Conservation (phyloP, 177 flowering plant genomes). For the Telopea speciosissima region DNA sequence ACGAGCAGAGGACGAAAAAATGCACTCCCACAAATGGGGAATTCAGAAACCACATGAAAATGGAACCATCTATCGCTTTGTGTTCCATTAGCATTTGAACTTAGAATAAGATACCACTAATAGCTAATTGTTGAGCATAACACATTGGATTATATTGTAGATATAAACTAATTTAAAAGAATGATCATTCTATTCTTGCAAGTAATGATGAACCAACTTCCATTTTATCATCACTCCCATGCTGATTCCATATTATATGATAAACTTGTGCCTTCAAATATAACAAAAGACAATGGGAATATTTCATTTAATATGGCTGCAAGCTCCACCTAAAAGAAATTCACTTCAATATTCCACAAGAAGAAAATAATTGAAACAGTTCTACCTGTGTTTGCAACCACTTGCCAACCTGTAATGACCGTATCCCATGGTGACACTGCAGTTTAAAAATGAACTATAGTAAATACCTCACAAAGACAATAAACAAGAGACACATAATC, state of each 20-base stretch:
- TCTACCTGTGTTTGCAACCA: conserved; percentile 89
- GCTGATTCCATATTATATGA: background rate
- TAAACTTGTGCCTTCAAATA: background rate
- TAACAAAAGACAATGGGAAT: background rate
- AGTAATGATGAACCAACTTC: background rate
- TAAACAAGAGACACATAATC: background rate
- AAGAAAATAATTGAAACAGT: background rate
- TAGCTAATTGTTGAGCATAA: background rate
- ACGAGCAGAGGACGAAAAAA: too few relatives aligned
- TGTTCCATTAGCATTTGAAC: background rate
- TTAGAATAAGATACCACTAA: background rate
- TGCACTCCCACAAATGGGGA: background rate
- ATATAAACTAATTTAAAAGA: too few relatives aligned
- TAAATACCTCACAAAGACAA: background rate
- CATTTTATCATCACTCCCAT: background rate
- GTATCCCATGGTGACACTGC: conserved; percentile 95
- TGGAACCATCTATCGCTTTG: too few relatives aligned
- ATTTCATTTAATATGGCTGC: background rate
- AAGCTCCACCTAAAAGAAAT: background rate
- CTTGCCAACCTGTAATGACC: conserved; percentile 82
- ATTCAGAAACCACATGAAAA: background rate
- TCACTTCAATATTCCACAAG: background rate
- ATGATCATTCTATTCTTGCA: too few relatives aligned
- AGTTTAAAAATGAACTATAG: conserved; percentile 6
- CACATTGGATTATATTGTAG: background rate